These are phyloP conservation scores for Tricholoma sp. DNA, from an alignment of 768 basidiomycete genomes.

Conservation along the genomic window DNA sequence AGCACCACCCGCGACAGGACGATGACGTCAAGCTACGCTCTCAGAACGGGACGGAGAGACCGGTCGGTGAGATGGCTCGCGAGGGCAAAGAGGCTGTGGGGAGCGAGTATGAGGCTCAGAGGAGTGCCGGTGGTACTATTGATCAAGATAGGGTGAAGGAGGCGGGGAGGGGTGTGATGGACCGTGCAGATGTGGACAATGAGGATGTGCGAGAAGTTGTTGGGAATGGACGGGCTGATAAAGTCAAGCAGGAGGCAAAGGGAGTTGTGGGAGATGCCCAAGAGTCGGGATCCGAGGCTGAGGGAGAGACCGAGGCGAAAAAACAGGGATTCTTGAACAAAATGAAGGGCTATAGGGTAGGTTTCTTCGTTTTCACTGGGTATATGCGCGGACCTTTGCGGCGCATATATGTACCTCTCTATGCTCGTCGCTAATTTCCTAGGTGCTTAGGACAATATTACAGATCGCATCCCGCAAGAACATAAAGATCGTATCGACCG, in stretches of 20 bases:
- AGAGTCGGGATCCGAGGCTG: slow-evolving; percentile 5
- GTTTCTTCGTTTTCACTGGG: slow-evolving; percentile 17
- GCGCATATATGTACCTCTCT: slow-evolving; percentile 17
- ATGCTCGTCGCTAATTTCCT: background rate
- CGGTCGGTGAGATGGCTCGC: slow-evolving; percentile 18
- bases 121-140: slow-evolving; percentile 5
- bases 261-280: slow-evolving; percentile 11
- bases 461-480: slow-evolving; percentile 61
- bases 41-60: slow-evolving; percentile 27
- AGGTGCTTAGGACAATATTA: slow-evolving; percentile 18
- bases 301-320: slow-evolving; percentile 22
- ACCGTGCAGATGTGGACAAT: background rate
- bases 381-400: background rate
- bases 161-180: background rate
- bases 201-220: slow-evolving; percentile 2
- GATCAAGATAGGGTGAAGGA: background rate
- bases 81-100: slow-evolving; percentile 8
- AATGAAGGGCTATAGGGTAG: slow-evolving; percentile 32
- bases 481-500: slow-evolving; percentile 59
- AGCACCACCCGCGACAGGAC: slow-evolving; percentile 44
- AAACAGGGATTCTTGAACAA: slow-evolving; percentile 28
- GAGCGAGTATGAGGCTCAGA: background rate
- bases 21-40: slow-evolving; percentile 31
- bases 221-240: slow-evolving; percentile 8
- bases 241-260: slow-evolving; percentile 8